Base-by-base conservation (phyloP, 345 rosid genomes). In the Euphorbia lathyris region DNA sequence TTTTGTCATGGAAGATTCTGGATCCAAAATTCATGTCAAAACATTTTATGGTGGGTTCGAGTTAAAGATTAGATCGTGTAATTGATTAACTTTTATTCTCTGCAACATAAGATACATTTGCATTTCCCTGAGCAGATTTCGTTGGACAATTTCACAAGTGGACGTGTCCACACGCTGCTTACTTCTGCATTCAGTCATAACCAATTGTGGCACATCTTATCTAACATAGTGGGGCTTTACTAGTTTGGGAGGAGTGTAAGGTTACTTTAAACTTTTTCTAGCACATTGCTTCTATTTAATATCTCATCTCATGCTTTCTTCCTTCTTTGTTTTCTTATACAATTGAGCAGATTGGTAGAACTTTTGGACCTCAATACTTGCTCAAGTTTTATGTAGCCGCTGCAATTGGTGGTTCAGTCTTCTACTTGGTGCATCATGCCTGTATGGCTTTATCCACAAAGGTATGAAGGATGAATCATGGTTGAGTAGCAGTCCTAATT, bases 151-250 rank as follows among this genome's bases (percentile, higher is more conserved):
- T 20, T 92, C 74, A 81, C 53, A 74, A 79, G 77, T 65, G 93
- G 96, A 26, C 90, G 82, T 61, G 11, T 92, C 67, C 93, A 90
- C 72, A 88, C 90, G 2, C 47, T 88, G 73, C 74, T 92, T 74
- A 90, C 97, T 69, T 88, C 90, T 50, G 97, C 97, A 47, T 92
- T 95, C 84, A 92, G 99, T 80, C 99, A 95, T 82, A 73, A 83
- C 58, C 86, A 79, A 64, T 0, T 53, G 19, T 90, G 72, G 76
- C 97, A 90, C 83, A 74, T 87, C 67, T 14, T 82, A 29, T 85
- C 88, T 19, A 95, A 92, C 85, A 95, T 91, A 97, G 79, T 94
- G 59, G 98, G 97, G 60, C 97, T 91, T 75, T 92, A 90, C 87
- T 90, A 91, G 86, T 94, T 95, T 12, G 96, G 96, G 66, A 66